Conservation (phyloP, 768 basidiomycete genomes). For the Mycena belliarum region DNA sequence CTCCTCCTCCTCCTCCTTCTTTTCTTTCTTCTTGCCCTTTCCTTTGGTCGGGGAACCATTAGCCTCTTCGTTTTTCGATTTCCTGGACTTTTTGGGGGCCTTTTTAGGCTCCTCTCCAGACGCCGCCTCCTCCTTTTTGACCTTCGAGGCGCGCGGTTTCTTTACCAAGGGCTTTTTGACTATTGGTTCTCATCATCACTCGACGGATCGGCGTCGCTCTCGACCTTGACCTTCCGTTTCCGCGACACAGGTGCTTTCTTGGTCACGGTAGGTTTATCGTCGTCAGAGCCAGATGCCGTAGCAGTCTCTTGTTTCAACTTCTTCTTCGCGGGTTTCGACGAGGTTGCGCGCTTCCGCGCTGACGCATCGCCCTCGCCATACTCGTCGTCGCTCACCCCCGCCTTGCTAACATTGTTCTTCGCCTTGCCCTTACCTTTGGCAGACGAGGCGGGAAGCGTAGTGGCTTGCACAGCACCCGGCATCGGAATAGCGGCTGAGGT, state of each 20-base stretch:
- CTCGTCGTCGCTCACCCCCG: slow-evolving; percentile 38
- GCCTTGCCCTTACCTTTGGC: slow-evolving; percentile 43
- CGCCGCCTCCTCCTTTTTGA: slow-evolving; percentile 49
- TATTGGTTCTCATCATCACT: slow-evolving; percentile 46
- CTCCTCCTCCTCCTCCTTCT: slow-evolving; percentile 70
- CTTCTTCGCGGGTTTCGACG: slow-evolving; percentile 59
- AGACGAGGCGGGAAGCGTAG: slow-evolving; percentile 33
- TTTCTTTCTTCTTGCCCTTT: slow-evolving; percentile 50
- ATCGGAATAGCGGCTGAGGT: slow-evolving; percentile 40
- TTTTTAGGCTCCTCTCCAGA: slow-evolving; percentile 39
- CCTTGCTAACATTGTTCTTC: slow-evolving; percentile 35
- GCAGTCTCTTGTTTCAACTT: slow-evolving; percentile 56
- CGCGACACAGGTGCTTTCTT: slow-evolving; percentile 37
- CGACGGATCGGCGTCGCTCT: slow-evolving; percentile 49
- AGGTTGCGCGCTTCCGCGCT: slow-evolving; percentile 52
- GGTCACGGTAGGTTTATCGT: slow-evolving; percentile 37
- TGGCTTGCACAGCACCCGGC: slow-evolving; percentile 42
- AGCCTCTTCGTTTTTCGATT: slow-evolving; percentile 46
- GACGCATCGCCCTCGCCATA: slow-evolving; percentile 42
- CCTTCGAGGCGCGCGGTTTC: slow-evolving; percentile 53
- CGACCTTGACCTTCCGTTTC: slow-evolving; percentile 50
- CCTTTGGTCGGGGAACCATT: slow-evolving; percentile 37
- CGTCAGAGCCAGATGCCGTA: slow-evolving; percentile 32
- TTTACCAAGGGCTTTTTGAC: slow-evolving; percentile 42
- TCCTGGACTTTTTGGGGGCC: slow-evolving; percentile 45